A percentile compares a stretch with the other conserved stretches of the same genome.
Conservation (phyloP, 1,139 yeast genomes). For the Kurtzmaniella natalensis region DNA sequence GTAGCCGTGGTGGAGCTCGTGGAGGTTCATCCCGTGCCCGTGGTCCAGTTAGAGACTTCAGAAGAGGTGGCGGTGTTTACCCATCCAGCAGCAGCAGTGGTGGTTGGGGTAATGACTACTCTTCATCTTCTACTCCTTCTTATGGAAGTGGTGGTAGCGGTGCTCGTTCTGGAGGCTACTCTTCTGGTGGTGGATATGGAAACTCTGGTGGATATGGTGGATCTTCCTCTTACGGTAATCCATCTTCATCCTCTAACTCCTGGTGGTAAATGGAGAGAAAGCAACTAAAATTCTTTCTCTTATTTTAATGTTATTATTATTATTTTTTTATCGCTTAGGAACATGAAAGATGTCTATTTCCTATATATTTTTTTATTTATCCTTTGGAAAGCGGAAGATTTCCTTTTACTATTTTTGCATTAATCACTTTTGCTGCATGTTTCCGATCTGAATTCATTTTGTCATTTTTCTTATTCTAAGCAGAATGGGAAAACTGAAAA, state of each 20-base stretch:
- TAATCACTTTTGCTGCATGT: slow-evolving; percentile 17
- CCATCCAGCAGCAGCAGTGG: slow-evolving; percentile 28
- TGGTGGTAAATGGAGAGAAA: slow-evolving; percentile 32
- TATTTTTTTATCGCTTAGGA: slow-evolving; percentile 9
- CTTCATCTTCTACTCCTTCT: slow-evolving; percentile 4
- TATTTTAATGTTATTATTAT: slow-evolving; percentile 6
- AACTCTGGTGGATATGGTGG: slow-evolving; percentile 19
- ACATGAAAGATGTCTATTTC: slow-evolving; percentile 2
- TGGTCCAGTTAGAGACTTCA: slow-evolving; percentile 58
- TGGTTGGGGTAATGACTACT: slow-evolving; percentile 17
- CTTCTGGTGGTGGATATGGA: slow-evolving; percentile 13
- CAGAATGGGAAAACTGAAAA: slow-evolving; percentile 7
- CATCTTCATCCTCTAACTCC: slow-evolving; percentile 25
- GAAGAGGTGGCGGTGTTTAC: slow-evolving; percentile 40
- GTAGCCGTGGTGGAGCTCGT: slow-evolving; percentile 46
- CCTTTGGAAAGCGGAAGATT: slow-evolving; percentile 8
- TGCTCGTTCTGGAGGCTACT: slow-evolving; percentile 18
- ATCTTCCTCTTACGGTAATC: slow-evolving; percentile 31
- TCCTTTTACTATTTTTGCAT: slow-evolving; percentile 19
- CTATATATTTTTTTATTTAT: slow-evolving; percentile 1
- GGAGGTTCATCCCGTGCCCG: slow-evolving; percentile 43
- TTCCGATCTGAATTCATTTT: slow-evolving; percentile 5
- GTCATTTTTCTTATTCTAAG: no score
- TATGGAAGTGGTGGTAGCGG: slow-evolving; percentile 23
- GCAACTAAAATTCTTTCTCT: slow-evolving; percentile 7